phyloP scores from a whole-genome alignment of 495 filamentous ascomycete species.

The Aspergillus funiculosus region DNA sequence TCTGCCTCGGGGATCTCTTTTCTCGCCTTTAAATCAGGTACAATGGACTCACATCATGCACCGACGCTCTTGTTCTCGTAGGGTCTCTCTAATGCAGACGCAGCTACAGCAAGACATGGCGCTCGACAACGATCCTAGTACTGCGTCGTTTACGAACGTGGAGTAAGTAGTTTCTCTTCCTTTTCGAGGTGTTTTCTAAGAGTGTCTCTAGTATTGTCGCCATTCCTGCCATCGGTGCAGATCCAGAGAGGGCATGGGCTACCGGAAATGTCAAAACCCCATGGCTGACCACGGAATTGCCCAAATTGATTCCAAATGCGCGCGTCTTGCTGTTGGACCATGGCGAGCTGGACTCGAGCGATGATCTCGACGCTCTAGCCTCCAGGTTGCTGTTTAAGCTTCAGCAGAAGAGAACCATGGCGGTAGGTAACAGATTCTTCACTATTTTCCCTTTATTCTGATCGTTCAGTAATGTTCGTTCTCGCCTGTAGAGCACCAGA shows the following conservation, averaged over 20 bases:
- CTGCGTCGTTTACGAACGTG: slow-evolving; percentile 33
- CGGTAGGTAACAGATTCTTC: slow-evolving; percentile 9
- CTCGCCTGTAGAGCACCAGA: slow-evolving; percentile 16
- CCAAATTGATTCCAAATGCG: slow-evolving; percentile 32
- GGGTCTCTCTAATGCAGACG: not conserved
- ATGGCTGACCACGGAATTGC: slow-evolving; percentile 27
- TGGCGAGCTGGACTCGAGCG: slow-evolving; percentile 41
- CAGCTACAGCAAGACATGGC: slow-evolving; percentile 11
- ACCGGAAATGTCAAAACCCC: too few relatives aligned
- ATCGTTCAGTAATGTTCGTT: not conserved
- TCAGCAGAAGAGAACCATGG: slow-evolving; percentile 30
- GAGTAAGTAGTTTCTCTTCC: slow-evolving; percentile 32
- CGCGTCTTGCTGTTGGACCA: slow-evolving; percentile 53
- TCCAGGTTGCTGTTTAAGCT: slow-evolving; percentile 46
- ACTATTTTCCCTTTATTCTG: not conserved
- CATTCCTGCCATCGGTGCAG: slow-evolving; percentile 40
- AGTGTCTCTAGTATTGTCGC: slow-evolving; percentile 33
- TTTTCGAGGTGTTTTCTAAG: not conserved
- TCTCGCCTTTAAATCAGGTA: too few relatives aligned
- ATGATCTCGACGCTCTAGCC: slow-evolving; percentile 46
- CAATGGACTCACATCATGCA: not conserved
- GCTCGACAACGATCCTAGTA: not conserved
- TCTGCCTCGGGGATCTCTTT: not conserved
- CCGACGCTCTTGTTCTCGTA: not conserved
- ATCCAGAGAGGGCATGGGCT: slow-evolving; percentile 35